Evolutionary conservation across 2,329 filamentous ascomycete species (phyloP).

Genomic region (Colletotrichum limetticola): DNA sequence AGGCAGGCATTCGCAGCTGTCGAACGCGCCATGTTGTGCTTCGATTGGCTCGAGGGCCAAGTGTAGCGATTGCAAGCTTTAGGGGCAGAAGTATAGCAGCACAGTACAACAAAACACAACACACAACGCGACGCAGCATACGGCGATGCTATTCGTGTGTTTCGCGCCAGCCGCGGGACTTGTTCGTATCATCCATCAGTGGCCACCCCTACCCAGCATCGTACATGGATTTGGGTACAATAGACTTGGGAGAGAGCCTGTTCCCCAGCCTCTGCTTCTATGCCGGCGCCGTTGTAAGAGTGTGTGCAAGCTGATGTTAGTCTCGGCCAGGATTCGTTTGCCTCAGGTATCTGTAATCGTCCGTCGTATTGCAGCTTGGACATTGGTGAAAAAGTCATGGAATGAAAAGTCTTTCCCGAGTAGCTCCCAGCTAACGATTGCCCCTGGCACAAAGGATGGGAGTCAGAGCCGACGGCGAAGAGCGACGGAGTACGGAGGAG

Average conservation of each 20-base stretch:
- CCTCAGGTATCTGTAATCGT: background rate
- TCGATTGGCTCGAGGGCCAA: conserved; percentile 23
- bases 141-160: conserved; percentile 5
- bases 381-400: background rate
- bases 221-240: background rate
- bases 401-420: background rate
- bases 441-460: background rate
- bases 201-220: background rate
- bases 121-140: conserved; percentile 7
- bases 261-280: background rate
- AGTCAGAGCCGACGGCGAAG: background rate
- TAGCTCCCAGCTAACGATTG: background rate
- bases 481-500: background rate
- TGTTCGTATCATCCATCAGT: conserved; percentile 1
- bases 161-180: conserved; percentile 16
- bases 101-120: background rate
- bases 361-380: background rate
- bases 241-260: background rate
- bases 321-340: background rate
- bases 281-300: background rate
- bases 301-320: background rate
- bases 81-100: conserved; percentile 2
- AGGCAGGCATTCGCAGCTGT: conserved; percentile 22
- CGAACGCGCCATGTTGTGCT: conserved; percentile 16
- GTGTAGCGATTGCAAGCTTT: background rate